Base-by-base conservation (phyloP, 176 grass and related monocot species). In the Carex parvula region DNA sequence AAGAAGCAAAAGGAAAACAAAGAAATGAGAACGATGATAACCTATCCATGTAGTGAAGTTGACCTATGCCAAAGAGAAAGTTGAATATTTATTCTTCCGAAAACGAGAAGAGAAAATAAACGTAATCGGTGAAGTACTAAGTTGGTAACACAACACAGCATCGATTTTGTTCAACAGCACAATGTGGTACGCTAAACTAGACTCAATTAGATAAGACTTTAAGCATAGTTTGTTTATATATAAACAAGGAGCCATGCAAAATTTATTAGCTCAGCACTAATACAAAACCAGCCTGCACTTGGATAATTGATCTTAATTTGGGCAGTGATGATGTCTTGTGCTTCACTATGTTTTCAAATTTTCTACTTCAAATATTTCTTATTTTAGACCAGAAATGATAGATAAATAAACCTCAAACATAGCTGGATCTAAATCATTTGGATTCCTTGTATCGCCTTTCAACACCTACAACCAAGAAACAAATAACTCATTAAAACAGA, bases 321-420 rank as follows among this genome's bases (percentile, higher is more conserved):
- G 8, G 39, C 8, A 10, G 8, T 42, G 17, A 72, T 46, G 8
- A 11, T 44, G 6, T 42, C 39, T 11, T 22, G 8, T 48, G 39
- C 16, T 72, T 29, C 48, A 63, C 84, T 16, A 83, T 71, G 8
- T 48, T 32, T 69, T 2, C 52, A 76, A 52, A 20, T 48, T 79
- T 48, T 87, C 10, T 64, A 57, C 9, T 83, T 84, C 12, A 59
- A 79, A 78, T 44, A 7, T 54, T 64, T 41, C 32, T 70, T 70
- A 70, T 70, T 70, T 15, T 17, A n/a, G 30, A 6, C 6, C 16
- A 29, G 24, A 64, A 18, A 37, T 37, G 15, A n/a, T 37, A 16
- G 7, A n/a, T 42, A 79, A 72, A 81, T 14, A 56, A 80, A 98
- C 95, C 90, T 98, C 95, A 87, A 98, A 98, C 61, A 94, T 90